Evolutionary conservation across 352 stramenopile genomes (phyloP), one percentile per base, ranked within the genome.

Genomic region (Phytopythium vexans): DNA sequence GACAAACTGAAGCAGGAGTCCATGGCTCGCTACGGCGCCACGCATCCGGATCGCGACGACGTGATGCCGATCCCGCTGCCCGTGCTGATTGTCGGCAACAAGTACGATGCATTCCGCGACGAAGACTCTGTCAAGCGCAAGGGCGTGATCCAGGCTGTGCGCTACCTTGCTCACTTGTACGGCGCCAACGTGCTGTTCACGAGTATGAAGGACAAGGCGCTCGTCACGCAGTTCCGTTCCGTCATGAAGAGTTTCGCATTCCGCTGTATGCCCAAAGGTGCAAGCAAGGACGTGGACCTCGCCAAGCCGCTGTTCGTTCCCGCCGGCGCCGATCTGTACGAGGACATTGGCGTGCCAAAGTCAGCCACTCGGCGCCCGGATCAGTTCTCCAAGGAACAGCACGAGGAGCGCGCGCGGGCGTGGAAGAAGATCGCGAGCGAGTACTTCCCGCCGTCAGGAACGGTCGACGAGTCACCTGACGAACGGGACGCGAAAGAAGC

Each of bases 21-120:
- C 2, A 68, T 79, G 52, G 58, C 64, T 32, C 70, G 78, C 5
- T 90, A 81, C 52, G 80, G 77, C 32, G 69, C 55, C 12, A 48
- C 60, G 3, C 87, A 97, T 54, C 74, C 80, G 1, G 86, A 96
- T 62, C 70, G 77, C 12, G 72, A 90, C 8, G 76, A 91, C 21
- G 76, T 97, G 1, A 73, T 72, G 6, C 82, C 86, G 4, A 65
- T 92, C 31, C 60, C 85, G 15, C 52, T 96, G 1, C 90, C 88
- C 3, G 52, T 97, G 27, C 52, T 97, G 4, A 72, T 97, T 40
- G 41, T 97, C 5, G 84, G 68, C 42, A 94, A 94, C 73, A 97
- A 97, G 56, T 95, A 85, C 52, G 91, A 97, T 52, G 58, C 70
- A 2, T 96, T 97, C 57, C 80, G 80, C 10, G 77, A 96, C 37